phyloP scores from a whole-genome alignment of 2,329 filamentous ascomycete species.

The Lojkania enalia region DNA sequence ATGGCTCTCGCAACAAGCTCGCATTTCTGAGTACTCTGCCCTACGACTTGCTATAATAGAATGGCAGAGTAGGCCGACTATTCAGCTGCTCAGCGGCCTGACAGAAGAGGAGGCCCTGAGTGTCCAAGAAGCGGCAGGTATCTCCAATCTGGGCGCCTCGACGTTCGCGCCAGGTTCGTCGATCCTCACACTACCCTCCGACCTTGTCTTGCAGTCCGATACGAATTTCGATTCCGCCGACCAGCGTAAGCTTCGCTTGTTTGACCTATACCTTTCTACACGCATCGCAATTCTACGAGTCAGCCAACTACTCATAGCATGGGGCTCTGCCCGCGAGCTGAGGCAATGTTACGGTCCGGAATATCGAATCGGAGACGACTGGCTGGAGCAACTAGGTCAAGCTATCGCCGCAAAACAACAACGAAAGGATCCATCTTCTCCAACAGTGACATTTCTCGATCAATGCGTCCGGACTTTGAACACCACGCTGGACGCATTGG shows the following conservation, averaged over 20 bases:
- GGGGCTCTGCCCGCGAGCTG: conserved; percentile 34
- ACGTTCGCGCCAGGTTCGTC: conserved; percentile 50
- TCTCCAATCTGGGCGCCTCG: conserved; percentile 63
- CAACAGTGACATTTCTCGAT: conserved; percentile 27
- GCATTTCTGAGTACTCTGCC: conserved; percentile 79
- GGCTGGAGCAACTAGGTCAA: conserved; percentile 40
- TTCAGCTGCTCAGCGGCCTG: conserved; percentile 70
- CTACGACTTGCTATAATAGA: conserved; percentile 80
- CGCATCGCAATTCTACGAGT: conserved; percentile 57
- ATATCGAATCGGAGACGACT: conserved; percentile 36
- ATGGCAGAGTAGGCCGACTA: conserved; percentile 77
- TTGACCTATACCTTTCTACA: conserved; percentile 72
- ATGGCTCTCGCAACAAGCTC: conserved; percentile 80
- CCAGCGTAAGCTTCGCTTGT: conserved; percentile 67
- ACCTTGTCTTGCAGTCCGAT: conserved; percentile 13
- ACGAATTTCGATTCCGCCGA: conserved; percentile 65
- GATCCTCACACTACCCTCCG: conserved; percentile 35
- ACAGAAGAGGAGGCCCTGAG: conserved; percentile 79
- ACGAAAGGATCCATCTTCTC: conserved; percentile 45
- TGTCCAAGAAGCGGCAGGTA: conserved; percentile 72
- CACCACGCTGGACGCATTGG: conserved; percentile 52
- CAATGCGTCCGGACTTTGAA: conserved; percentile 54
- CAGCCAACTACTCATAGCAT: conserved; percentile 42
- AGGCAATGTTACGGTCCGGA: conserved; percentile 32
- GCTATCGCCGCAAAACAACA: conserved; percentile 34